Evolutionary conservation across 805 yeast species (phyloP), one percentile per base, ranked within the genome.

Genomic region (Blastobotrys parvus): DNA sequence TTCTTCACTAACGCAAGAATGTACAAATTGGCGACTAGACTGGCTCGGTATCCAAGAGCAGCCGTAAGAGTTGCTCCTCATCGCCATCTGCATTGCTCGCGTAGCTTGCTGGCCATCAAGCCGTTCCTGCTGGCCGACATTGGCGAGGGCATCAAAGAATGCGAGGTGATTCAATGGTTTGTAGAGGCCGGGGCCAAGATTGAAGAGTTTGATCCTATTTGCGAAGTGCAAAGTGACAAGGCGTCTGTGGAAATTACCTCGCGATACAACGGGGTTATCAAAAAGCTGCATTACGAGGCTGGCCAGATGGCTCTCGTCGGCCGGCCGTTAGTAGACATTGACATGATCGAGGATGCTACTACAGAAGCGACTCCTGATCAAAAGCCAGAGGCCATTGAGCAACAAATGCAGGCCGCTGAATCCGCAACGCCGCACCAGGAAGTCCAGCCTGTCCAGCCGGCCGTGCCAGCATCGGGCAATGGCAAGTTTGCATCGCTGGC

Each of bases 141-240:
- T 16, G 65, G 65, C 3, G 65, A 60, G 37, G 64, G 43, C 34
- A 60, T 60, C 47, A 59, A 57, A 39, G 65, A 60, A 40, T 60
- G 65, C 42, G 65, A 60, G 45, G 61, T 60, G 19, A 60, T 60
- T 33, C 65, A 60, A 45, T 60, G 65, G 65, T 57, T 60, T 45
- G 62, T 60, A 6, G 59, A 59, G 45, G 64, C 65, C 13, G 61
- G 62, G 2, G 61, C 62, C 11, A 47, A 54, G 15, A 52, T 60
- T 29, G 62, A 58, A 37, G 63, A 60, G 48, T 60, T 60, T 39
- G 65, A 60, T 41, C 59, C 56, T 13, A 54, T 60, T 18, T 60
- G 64, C 41, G 65, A 60, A 45, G 62, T 60, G 27, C 65, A 60
- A 48, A 50, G 58, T 34, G 65, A 60, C 43, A 60, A 60, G 46